Evolutionary conservation across 306 rosid species (phyloP), one percentile per base, ranked within the genome.

Genomic region (Corylus avellana): DNA sequence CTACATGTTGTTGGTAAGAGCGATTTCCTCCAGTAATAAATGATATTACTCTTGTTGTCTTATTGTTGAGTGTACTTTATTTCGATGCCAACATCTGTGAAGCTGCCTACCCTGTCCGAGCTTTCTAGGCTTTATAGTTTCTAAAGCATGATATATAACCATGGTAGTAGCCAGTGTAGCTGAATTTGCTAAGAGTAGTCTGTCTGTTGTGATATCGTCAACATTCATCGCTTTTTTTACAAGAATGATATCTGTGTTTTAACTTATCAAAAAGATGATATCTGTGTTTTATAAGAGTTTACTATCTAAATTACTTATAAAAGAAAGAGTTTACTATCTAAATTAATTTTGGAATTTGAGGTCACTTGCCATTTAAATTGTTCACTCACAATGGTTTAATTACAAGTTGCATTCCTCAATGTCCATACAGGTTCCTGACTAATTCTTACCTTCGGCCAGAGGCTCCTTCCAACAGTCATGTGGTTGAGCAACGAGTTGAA

Each of bases 401-500:
- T 75, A 54, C 11, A 67, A 73, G 47, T 51, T 53, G 70, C 81
- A 77, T 80, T 48, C 53, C 72, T 77, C 56, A 64, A 57, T 49
- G 56, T 75, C n/a, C 51, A 72, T 84, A 74, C 88, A 96, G 99
- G 99, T 90, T 93, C 77, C 54, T 96, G 78, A 90, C 97, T 71
- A 96, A 96, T 86, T 66, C 99, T 73, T 96, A 93, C 88, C 96
- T 96, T 54, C 96, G 98, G 66, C 98, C 91, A 93, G 99, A 96
- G 87, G 92, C 97, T 80, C 98, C 99, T 17, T 59, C 66, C 54
- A 92, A 90, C 79, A 96, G 98, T 83, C 93, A 96, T 86, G 99
- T 93, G 75, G 99, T 96, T 83, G 99, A 96, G 92, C 99, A 96
- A 82, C 98, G 92, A 78, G 99, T 96, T 84, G 99, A 96, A 90